Base-by-base conservation (phyloP, 2,329 filamentous ascomycete genomes). In the Aspergillus ochraceus region DNA sequence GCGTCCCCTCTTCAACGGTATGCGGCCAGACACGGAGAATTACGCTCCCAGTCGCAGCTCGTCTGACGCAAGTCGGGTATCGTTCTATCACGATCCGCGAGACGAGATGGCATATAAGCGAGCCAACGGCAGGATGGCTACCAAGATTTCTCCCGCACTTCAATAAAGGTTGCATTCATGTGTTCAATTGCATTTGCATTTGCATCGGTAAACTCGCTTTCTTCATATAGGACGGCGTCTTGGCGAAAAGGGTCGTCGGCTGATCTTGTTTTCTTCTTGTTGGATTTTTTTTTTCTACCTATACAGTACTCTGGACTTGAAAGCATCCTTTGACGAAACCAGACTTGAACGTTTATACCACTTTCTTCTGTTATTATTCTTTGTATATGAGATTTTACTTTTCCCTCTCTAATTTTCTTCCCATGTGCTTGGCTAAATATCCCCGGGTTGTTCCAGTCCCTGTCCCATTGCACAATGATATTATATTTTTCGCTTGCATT, bases 1-100 rank as follows among this genome's bases (percentile, higher is more conserved):
- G 3, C 71, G 75, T 47, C 68, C 77, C 1, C 72, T 81, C 29
- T 70, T 75, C 61, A 79, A 81, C 61, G 78, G 79, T 54, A 76
- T 75, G 73, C 76, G 79, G 29, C 79, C 79, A 8, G 73, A 76
- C 55, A 56, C 65, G 36, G 67, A 76, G 26, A 39, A 58, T 47
- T 63, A 70, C 65, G 57, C 67, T 17, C 60, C 42, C n/a, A 64
- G 66, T 47, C 71, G 69, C 12, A 67, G 72, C 42, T 65, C 65
- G 49, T 68, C 71, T 3, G 67, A 68, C 10, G 68, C 69, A 30
- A 66, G 65, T 24, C 65, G 68, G 20, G 61, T 62, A 20, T 61
- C 66, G 9, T 60, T 68, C n/a, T 68, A 68, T 61, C 64, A 60
- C 36, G 66, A 70, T 20, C 52, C 66, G n/a, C 66, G 67, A 6